A percentile compares a stretch with the other conserved stretches of the same genome.
Conservation (phyloP, 129 eudicot species). For the sunflower (Helianthus annuus) region DNA sequence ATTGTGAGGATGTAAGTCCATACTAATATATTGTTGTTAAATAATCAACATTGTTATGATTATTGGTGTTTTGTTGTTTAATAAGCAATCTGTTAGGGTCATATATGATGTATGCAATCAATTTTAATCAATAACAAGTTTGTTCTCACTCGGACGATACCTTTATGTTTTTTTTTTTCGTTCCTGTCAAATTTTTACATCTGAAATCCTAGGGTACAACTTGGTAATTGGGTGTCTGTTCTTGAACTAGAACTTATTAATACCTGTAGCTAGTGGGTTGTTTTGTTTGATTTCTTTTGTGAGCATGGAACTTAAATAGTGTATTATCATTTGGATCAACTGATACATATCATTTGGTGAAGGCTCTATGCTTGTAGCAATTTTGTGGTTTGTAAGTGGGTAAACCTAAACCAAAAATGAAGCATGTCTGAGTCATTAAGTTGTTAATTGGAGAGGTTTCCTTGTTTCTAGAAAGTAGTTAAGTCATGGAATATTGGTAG, state of each 20-base stretch:
- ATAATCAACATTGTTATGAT: conserved; percentile 11
- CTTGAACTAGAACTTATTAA: background rate
- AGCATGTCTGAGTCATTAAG: no score
- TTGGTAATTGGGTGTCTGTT: background rate
- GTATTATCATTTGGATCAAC: background rate
- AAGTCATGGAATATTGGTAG: no score
- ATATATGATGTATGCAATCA: background rate
- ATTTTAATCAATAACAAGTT: conserved; percentile 9
- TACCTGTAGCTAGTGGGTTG: background rate
- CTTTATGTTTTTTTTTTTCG: no score
- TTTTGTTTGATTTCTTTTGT: background rate
- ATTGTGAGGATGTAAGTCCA: conserved; percentile 34
- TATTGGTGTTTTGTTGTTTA: conserved; percentile 14
- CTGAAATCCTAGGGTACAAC: background rate
- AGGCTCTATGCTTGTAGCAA: background rate
- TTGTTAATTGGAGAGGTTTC: no score
- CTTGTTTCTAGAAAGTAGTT: no score
- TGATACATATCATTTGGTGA: background rate
- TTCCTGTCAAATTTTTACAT: background rate
- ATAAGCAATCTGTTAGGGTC: conserved; percentile 24
- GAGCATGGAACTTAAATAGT: background rate
- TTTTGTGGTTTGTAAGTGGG: no score
- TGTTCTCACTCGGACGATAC: conserved; percentile 1
- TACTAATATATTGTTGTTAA: conserved; percentile 11
- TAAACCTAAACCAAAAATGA: no score